These are phyloP conservation scores for Mariannaea elegans DNA, from an alignment of 2,329 filamentous ascomycete species.

Conservation along the genomic window DNA sequence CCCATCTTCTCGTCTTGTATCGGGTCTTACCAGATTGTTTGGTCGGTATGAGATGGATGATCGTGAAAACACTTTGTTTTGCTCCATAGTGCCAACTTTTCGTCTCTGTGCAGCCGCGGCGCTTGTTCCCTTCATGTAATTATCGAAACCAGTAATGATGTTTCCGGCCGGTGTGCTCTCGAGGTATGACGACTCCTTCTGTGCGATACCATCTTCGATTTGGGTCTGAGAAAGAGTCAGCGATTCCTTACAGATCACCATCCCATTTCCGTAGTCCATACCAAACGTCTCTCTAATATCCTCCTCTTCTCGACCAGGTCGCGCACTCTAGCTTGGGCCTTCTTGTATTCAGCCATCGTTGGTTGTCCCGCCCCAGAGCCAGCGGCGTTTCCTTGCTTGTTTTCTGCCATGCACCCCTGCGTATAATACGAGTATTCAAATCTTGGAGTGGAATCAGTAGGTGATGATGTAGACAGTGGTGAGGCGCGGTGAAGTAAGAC, in stretches of 20 bases:
- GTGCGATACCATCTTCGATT: constrained; percentile 82
- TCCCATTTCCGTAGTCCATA: constrained; percentile 30
- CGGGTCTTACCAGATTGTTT: constrained; percentile 45
- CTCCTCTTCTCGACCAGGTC: constrained; percentile 57
- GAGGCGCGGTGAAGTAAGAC: background rate
- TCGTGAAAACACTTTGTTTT: constrained; percentile 77
- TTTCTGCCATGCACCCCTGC: constrained; percentile 46
- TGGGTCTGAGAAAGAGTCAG: constrained; percentile 43
- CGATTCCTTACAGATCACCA: constrained; percentile 45
- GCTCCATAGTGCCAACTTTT: constrained; percentile 71
- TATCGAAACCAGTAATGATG: constrained; percentile 97
- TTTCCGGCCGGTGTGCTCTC: constrained; percentile 91
- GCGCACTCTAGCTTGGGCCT: constrained; percentile 58
- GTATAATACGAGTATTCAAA: background rate
- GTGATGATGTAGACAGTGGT: background rate
- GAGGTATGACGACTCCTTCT: constrained; percentile 86
- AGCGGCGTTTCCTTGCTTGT: constrained; percentile 37
- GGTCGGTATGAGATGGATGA: constrained; percentile 70
- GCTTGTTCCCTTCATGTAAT: constrained; percentile 90
- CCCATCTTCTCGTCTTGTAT: background rate
- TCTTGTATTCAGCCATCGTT: constrained; percentile 59
- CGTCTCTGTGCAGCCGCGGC: constrained; percentile 70
- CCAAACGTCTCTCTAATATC: constrained; percentile 49
- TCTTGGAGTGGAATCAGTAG: background rate
- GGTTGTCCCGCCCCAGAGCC: constrained; percentile 42